phyloP scores from a whole-genome alignment of 495 filamentous ascomycete genomes.

The Articulospora tetracladia region DNA sequence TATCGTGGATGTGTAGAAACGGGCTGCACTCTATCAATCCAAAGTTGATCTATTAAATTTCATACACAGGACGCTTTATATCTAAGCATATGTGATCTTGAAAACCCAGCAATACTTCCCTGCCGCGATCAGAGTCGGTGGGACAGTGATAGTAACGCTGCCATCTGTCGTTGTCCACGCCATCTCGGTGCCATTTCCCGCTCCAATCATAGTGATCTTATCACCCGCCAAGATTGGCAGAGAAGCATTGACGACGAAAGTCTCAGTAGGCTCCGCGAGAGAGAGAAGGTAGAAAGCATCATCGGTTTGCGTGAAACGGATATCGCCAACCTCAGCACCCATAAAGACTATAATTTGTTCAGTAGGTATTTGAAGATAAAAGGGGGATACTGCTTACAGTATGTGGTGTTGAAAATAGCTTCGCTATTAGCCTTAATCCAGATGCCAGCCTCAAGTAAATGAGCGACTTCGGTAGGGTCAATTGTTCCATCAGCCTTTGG shows the following conservation, averaged over 20 bases:
- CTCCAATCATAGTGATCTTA: slow-evolving; percentile 40
- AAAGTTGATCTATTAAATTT: too few relatives aligned
- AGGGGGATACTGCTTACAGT: slow-evolving; percentile 30
- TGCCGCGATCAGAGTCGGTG: slow-evolving; percentile 29
- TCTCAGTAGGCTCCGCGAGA: slow-evolving; percentile 37
- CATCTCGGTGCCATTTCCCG: slow-evolving; percentile 34
- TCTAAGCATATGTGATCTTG: slow-evolving; percentile 37
- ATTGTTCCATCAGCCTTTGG: slow-evolving; percentile 50
- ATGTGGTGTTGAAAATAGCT: slow-evolving; percentile 52
- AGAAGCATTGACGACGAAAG: slow-evolving; percentile 35
- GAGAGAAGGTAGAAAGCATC: slow-evolving; percentile 51
- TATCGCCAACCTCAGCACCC: slow-evolving; percentile 40
- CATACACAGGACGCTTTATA: too few relatives aligned
- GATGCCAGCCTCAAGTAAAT: slow-evolving; percentile 41
- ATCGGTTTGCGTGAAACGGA: slow-evolving; percentile 47
- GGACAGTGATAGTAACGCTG: slow-evolving; percentile 26
- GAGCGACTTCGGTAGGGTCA: slow-evolving; percentile 39
- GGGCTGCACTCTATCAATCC: too few relatives aligned
- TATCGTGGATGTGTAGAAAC: too few relatives aligned
- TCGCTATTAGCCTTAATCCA: slow-evolving; percentile 51
- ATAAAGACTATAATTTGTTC: slow-evolving; percentile 27
- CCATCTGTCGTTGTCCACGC: slow-evolving; percentile 25
- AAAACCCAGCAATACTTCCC: slow-evolving; percentile 45
- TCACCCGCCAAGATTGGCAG: slow-evolving; percentile 42
- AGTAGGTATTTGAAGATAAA: not conserved